Evolutionary conservation across 345 rosid genomes (phyloP).

Genomic region (Populus davidiana): DNA sequence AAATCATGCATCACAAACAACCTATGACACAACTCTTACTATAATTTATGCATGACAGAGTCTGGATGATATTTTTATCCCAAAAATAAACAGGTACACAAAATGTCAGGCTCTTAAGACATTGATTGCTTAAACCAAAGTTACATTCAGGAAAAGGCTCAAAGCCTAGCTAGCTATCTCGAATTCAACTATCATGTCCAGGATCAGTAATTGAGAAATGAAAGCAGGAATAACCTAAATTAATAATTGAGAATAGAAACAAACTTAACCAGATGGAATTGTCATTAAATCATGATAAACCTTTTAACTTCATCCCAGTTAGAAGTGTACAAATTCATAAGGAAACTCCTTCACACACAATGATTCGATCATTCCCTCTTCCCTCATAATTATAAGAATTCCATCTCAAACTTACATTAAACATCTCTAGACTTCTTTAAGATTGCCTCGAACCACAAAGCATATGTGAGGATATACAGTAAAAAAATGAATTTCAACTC

Average conservation of each 20-base stretch:
- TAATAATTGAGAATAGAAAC: not conserved
- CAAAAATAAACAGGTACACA: not conserved
- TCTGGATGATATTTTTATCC: conserved; percentile 2
- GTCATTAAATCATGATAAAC: not conserved
- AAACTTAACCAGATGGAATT: not conserved
- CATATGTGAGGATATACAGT: not conserved
- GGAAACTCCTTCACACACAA: too few relatives aligned
- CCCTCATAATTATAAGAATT: not conserved
- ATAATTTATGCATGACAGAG: not conserved
- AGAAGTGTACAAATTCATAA: too few relatives aligned
- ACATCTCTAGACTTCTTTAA: not conserved
- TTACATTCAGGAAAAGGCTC: not conserved
- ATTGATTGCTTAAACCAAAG: not conserved
- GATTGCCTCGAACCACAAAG: not conserved
- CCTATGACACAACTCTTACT: not conserved
- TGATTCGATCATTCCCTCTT: too few relatives aligned
- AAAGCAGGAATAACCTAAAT: not conserved
- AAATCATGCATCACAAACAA: not conserved
- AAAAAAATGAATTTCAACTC: not conserved
- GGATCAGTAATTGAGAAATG: not conserved
- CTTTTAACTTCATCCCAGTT: too few relatives aligned
- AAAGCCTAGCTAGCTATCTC: not conserved
- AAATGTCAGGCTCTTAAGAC: not conserved
- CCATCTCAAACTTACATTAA: not conserved
- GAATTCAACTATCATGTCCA: not conserved